Percentiles rank a stretch among this genome's conserved stretches.
Evolutionary conservation across 2,329 filamentous ascomycete species (phyloP).

Genomic region (Colletotrichum liriopes): DNA sequence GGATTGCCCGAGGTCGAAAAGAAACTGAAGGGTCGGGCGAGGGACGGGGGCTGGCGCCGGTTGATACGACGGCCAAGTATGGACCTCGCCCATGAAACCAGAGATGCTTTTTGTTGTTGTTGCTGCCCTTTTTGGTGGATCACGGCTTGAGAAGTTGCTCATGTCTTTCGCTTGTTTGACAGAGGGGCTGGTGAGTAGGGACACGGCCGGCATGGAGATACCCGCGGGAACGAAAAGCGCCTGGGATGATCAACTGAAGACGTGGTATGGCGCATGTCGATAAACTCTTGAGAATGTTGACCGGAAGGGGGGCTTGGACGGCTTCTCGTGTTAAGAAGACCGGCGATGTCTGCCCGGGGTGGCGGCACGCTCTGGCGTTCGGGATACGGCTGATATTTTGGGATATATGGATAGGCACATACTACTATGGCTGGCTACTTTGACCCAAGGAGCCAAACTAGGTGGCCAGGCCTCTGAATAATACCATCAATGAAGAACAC

Average conservation of each 20-base stretch:
- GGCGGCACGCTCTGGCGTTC: background rate
- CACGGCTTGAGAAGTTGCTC: background rate
- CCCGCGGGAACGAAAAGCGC: background rate
- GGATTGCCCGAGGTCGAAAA: background rate
- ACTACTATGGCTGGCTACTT: background rate
- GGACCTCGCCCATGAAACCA: background rate
- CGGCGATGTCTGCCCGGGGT: background rate
- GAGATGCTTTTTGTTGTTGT: too few species aligned
- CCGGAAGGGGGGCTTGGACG: too few species aligned
- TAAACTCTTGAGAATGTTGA: background rate
- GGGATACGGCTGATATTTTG: background rate
- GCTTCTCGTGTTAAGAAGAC: background rate
- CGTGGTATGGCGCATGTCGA: too few species aligned
- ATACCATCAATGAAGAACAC: background rate
- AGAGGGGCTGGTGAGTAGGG: background rate
- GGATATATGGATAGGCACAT: too few species aligned
- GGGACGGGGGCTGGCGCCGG: constrained; percentile 21
- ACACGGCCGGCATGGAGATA: background rate
- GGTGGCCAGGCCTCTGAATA: background rate
- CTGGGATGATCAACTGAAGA: background rate
- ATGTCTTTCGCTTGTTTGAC: too few species aligned
- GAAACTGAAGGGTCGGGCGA: constrained; percentile 11
- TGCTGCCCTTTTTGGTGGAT: background rate
- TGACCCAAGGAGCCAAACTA: background rate
- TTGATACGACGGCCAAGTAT: constrained; percentile 24